Evolutionary conservation across 2,329 filamentous ascomycete genomes (phyloP), one percentile per base, ranked within the genome.

Genomic region (Alternaria arbusti): DNA sequence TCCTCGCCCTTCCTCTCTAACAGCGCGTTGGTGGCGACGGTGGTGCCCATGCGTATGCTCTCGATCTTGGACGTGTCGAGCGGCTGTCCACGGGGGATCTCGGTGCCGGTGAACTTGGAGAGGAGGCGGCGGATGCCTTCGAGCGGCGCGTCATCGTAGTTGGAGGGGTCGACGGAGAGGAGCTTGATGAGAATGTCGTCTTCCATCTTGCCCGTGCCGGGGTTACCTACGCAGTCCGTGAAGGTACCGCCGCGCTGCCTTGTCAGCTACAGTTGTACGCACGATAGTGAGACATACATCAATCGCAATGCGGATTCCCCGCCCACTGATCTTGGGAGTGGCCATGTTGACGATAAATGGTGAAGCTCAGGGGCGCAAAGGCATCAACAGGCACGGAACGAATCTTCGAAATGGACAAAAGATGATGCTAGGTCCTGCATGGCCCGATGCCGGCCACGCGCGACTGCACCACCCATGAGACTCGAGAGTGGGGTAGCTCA

Each of bases 41-140:
- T 97, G 1, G 94, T 97, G 47, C 94, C 94, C 94, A 97, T 97
- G 51, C 94, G 90, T 77, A 97, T 97, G 59, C 91, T 94, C 71
- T 96, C 92, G 71, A 97, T 96, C 74, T 89, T 83, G 17, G 89
- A 88, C 1, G 94, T 97, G 78, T 97, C 93, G 9, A 97, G 83
- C 1, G 91, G 84, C 76, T 94, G 85, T 25, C 93, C 93, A 51
- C 94, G 89, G 4, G 92, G 92, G 47, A 96, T 94, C 5, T 95
- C 90, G 61, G 86, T 86, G 57, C 86, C 86, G 3, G 89, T 88
- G 79, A 96, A 96, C 71, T 88, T 89, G 69, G 90, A 90, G 80
- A 97, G 88, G 60, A 97, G 89, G 61, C 94, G 90, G 15, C 94
- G 89, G 76, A 97, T 97, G 26, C 94, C 94, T 83, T 97, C 94